phyloP scores from a whole-genome alignment of 2,329 filamentous ascomycete species.

The Aspergillus intermedius region DNA sequence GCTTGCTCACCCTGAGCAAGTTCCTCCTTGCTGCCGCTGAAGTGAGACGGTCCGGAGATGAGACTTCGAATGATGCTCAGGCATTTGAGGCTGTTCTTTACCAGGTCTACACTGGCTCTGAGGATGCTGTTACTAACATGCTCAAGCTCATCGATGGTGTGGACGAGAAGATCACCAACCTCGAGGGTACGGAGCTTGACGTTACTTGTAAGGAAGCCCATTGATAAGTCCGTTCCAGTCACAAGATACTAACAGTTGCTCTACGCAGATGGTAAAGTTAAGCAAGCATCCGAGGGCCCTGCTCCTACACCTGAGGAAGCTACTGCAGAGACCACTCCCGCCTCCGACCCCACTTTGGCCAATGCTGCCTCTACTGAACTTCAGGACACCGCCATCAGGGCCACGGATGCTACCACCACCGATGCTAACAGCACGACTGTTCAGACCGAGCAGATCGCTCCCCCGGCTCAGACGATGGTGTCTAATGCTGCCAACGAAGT shows the following conservation, averaged over 20 bases:
- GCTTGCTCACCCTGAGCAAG: slow-evolving; percentile 53
- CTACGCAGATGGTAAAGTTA: slow-evolving; percentile 47
- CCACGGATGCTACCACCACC: slow-evolving; percentile 54
- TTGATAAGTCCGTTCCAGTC: neutral
- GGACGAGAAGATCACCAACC: slow-evolving; percentile 52
- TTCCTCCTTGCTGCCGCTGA: slow-evolving; percentile 59
- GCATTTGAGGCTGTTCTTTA: slow-evolving; percentile 60
- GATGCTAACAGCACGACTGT: slow-evolving; percentile 10
- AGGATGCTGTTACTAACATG: slow-evolving; percentile 52
- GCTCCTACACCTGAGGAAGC: slow-evolving; percentile 31
- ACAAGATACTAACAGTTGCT: slow-evolving; percentile 5
- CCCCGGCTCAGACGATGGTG: slow-evolving; percentile 36
- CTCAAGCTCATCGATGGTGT: slow-evolving; percentile 55
- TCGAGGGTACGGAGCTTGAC: slow-evolving; percentile 49
- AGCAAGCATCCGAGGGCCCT: slow-evolving; percentile 43
- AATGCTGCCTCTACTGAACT: slow-evolving; percentile 57
- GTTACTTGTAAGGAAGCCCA: slow-evolving; percentile 48
- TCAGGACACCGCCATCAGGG: slow-evolving; percentile 43
- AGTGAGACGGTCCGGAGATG: slow-evolving; percentile 53
- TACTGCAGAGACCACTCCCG: slow-evolving; percentile 26
- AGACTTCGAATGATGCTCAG: slow-evolving; percentile 51
- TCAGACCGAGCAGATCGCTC: slow-evolving; percentile 19
- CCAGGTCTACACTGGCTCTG: slow-evolving; percentile 58
- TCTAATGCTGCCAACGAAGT: slow-evolving; percentile 39
- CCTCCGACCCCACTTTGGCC: slow-evolving; percentile 54